Base-by-base conservation (phyloP, 2,329 filamentous ascomycete species). In the Aspergillus sp. region DNA sequence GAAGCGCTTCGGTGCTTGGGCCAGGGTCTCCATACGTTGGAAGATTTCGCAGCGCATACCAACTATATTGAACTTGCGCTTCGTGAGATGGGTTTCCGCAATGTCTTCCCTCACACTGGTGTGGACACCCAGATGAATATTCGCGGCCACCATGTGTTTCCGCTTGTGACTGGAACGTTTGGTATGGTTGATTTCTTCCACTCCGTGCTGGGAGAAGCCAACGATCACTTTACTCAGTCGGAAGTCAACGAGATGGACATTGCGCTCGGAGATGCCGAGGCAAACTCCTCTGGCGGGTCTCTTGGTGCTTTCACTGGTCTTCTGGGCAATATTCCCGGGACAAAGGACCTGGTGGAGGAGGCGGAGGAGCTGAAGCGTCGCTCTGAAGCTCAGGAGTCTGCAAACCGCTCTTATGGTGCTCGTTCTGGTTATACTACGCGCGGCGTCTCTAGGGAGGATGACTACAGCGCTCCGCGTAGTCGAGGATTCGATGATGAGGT, bases 101-200 rank as follows among this genome's bases (percentile, higher is more conserved):
- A 86, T 30, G 87, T 94, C 19, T 94, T 92, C 67, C 80, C 91
- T 6, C 91, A 93, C 70, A 90, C 87, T 55, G 91, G 91, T n/a
- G 74, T 78, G 2, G 78, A 79, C 8, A 86, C 90, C 0, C 82
- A 91, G 72, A 87, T 92, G 63, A 85, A 86, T 64, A 71, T 91
- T 28, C 82, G 68, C 45, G 90, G 89, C 49, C 86, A 86, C 63
- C 82, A 80, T n/a, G 83, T 92, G 8, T 94, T 84, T 66, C 91
- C 91, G 5, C 79, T 94, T 1, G 87, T 92, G 21, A 94, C 91
- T 25, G 81, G 81, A 30, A 83, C 82, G 0, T 95, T 95, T 76
- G 91, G 91, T 43, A 91, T 87, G 65, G 91, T 94, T 2, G 91
- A 94, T 74, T 95, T 95, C 73, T 80, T 94, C 66, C 91, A 95